Evolutionary conservation across 805 yeast genomes (phyloP), one percentile per base, ranked within the genome.

Genomic region (Tetrapisispora fleetii): DNA sequence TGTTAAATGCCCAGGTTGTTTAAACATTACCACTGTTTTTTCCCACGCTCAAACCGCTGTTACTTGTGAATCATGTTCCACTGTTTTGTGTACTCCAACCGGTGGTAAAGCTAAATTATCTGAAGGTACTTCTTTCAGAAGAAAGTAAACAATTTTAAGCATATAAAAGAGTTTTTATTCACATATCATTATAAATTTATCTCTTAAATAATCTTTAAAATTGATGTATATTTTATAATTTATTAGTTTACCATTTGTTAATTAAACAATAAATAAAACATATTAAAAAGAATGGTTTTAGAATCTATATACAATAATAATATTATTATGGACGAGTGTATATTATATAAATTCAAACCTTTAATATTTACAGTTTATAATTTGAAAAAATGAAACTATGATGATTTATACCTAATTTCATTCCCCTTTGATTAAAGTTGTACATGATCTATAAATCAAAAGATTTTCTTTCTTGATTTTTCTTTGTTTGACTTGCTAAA

Each of bases 11-110:
- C 98, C 95, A 76, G 98, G 99, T 68, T 93, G 99, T 80, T 81
- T 91, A 74, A 85, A 83, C 83, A 93, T 93, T 80, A 89, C 99
- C 76, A 91, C 97, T 64, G 98, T 93, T 63, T 93, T 93, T 85
- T 91, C 98, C 59, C 99, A 93, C 77, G 98, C 99, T 63, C 99
- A 93, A 81, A 93, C 99, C 67, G 98, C 97, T 68, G 99, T 93
- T 69, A 85, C 96, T 69, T 93, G 99, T 82, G 98, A 95, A 71
- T 82, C 95, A 50, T 93, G 99, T 79, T 83, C 98, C 62, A 88
- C 96, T 62, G 97, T 93, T 59, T 85, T 93, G 71, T 90, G 98
- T 79, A 84, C 93, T 70, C 99, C 99, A 73, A 85, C 97, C 62
- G 99, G 99, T 81, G 99, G 99, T 81, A 93, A 93, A 83, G 97